These are phyloP conservation scores for Bacterosira constricta DNA, from an alignment of 108 stramenopile species.

Conservation along the genomic window DNA sequence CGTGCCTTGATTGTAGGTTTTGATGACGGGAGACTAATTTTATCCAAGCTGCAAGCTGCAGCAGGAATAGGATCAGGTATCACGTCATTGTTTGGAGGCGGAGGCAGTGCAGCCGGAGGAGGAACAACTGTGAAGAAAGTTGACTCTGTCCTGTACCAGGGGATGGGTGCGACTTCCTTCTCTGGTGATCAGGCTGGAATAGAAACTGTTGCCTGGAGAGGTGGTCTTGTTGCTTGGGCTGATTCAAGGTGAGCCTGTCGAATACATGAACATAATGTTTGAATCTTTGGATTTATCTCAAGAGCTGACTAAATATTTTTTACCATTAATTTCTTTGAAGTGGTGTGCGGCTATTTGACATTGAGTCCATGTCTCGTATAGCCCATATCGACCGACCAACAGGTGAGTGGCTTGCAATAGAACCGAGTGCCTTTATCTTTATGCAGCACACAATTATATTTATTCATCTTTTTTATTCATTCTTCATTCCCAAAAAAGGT, in stretches of 20 bases:
- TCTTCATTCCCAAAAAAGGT: too few species aligned
- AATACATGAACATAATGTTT: neutral
- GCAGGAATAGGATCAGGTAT: constrained; percentile 21
- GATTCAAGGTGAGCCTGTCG: constrained; percentile 53
- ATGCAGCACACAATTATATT: neutral
- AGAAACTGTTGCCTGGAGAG: constrained; percentile 78
- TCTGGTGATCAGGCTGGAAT: constrained; percentile 52
- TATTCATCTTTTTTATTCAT: neutral
- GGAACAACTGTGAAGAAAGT: constrained; percentile 32
- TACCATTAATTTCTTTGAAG: neutral
- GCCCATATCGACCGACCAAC: constrained; percentile 85
- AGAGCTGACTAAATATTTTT: neutral
- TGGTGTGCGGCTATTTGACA: constrained; percentile 77
- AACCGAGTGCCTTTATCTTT: neutral
- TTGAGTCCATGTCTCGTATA: constrained; percentile 68
- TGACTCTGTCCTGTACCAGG: constrained; percentile 48
- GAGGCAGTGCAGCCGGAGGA: constrained; percentile 18
- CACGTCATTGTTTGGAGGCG: constrained; percentile 34
- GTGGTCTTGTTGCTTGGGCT: constrained; percentile 76
- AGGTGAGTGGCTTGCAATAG: too few species aligned
- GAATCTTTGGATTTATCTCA: neutral
- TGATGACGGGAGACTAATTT: constrained; percentile 62
- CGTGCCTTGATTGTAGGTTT: constrained; percentile 75
- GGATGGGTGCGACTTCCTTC: constrained; percentile 11
- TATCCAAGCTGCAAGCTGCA: constrained; percentile 59